Base-by-base conservation (phyloP, 352 stramenopile species). In the Peronosclerospora sorghi region DNA sequence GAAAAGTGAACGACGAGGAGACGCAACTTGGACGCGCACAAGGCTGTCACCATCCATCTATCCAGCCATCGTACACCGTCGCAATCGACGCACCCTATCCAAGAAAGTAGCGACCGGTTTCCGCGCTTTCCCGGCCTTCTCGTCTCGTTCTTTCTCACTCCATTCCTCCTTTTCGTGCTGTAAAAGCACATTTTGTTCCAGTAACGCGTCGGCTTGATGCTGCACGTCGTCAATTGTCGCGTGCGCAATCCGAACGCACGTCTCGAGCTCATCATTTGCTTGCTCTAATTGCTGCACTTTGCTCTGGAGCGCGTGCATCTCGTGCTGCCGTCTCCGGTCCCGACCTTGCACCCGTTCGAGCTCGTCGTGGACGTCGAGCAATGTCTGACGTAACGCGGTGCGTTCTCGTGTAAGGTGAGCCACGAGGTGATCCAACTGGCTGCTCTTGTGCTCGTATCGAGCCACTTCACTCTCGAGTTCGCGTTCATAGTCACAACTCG, bases 101-200 rank as follows among this genome's bases (percentile, higher is more conserved):
- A 78, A 68, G 51, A 76, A 70, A 15, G 42, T 36, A 2, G 41
- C 27, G 34, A 50, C 17, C 1, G 40, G 40, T 38, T 52, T 58
- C 35, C 44, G 35, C 14, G 59, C 48, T 4, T 68, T 52, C 21
- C 21, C 21, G 21, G 6, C n/a, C n/a, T n/a, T n/a, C n/a, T n/a
- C n/a, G n/a, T n/a, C n/a, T n/a, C 21, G 21, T 6, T 26, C 4
- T 26, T 26, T 26, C 6, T 26, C 4, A 6, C 3, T 3, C 21
- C 56, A 23, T 30, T 85, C 72, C 38, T 88, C 73, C 15, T 71
- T 76, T 36, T 88, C 75, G 20, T 86, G 66, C 19, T 65, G 47
- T 2, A 88, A 32, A 46, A 84, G 84, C n/a, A 88, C 66, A 35
- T 69, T 74, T 19, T 84, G 65, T 52, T 86, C 73, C 14, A 74